Evolutionary conservation across 345 rosid genomes (phyloP).

Genomic region (Mercurialis annua): DNA sequence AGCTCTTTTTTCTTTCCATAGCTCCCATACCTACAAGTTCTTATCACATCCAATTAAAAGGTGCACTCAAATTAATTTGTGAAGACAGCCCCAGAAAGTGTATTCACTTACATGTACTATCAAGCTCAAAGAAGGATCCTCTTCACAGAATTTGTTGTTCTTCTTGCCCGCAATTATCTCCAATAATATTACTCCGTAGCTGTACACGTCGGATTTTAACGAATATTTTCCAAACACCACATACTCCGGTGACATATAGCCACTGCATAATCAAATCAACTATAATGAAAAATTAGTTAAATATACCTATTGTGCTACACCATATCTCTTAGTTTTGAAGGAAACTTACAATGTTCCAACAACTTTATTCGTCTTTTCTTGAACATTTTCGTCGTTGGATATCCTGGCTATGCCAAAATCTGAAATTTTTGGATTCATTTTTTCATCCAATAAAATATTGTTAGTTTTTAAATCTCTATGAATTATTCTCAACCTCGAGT

Average conservation of each 20-base stretch:
- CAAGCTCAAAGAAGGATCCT: not conserved
- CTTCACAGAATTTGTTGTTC: not conserved
- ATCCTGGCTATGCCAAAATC: conserved; percentile 28
- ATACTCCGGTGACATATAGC: conserved; percentile 6
- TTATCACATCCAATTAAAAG: too few relatives aligned
- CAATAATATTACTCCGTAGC: conserved; percentile 19
- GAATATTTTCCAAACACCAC: conserved; percentile 16
- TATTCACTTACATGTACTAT: conserved; percentile 10
- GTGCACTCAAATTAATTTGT: not conserved
- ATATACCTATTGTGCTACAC: too few relatives aligned
- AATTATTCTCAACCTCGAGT: conserved; percentile 20
- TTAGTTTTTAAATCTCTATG: conserved; percentile 27
- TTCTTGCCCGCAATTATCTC: conserved; percentile 11
- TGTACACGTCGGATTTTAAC: conserved; percentile 11
- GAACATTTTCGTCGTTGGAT: conserved; percentile 17
- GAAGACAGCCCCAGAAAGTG: too few relatives aligned
- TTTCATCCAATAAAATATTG: conserved; percentile 17
- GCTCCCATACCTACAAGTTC: conserved; percentile 7
- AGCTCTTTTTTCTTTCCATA: conserved; percentile 9
- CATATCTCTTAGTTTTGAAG: too few relatives aligned
- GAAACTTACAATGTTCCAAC: conserved; percentile 26
- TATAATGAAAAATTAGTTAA: not conserved
- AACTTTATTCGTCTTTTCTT: conserved; percentile 18
- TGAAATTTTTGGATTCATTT: conserved; percentile 27
- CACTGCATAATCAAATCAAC: too few relatives aligned